Evolutionary conservation across 2,329 filamentous ascomycete species (phyloP).

Genomic region (Fusarium sp.): DNA sequence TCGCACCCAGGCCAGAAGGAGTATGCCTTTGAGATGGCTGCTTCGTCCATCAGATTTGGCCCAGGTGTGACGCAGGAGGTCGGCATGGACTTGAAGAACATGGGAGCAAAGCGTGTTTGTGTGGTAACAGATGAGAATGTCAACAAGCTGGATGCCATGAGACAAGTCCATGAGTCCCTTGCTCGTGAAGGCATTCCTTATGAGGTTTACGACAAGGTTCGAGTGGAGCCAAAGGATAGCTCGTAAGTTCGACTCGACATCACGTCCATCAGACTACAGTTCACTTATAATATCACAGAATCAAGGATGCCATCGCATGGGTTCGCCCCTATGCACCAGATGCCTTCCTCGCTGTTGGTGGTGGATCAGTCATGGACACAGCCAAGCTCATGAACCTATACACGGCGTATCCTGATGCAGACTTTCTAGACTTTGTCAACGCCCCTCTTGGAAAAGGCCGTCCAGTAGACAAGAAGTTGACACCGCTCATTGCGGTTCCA

Average conservation of each 20-base stretch:
- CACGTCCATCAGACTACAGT: not conserved
- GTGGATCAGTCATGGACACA: constrained; percentile 94
- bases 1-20: constrained; percentile 75
- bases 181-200: constrained; percentile 81
- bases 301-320: constrained; percentile 90
- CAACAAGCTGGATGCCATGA: constrained; percentile 85
- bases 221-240: constrained; percentile 93
- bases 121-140: constrained; percentile 92
- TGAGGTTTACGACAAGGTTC: constrained; percentile 81
- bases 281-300: constrained; percentile 55
- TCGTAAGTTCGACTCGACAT: constrained; percentile 64
- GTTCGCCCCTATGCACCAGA: constrained; percentile 83
- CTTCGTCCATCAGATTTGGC: constrained; percentile 92
- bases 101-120: constrained; percentile 86
- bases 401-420: constrained; percentile 86
- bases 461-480: constrained; percentile 76
- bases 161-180: constrained; percentile 84
- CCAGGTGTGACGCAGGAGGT: constrained; percentile 94
- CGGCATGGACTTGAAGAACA: constrained; percentile 95
- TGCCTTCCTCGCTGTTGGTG: constrained; percentile 90
- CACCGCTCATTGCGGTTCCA: constrained; percentile 82
- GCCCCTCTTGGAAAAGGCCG: constrained; percentile 87
- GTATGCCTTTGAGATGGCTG: constrained; percentile 99
- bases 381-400: constrained; percentile 99
- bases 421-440: constrained; percentile 98